These are phyloP conservation scores for Pichia kluyveri DNA, from an alignment of 805 yeast species.

Conservation along the genomic window DNA sequence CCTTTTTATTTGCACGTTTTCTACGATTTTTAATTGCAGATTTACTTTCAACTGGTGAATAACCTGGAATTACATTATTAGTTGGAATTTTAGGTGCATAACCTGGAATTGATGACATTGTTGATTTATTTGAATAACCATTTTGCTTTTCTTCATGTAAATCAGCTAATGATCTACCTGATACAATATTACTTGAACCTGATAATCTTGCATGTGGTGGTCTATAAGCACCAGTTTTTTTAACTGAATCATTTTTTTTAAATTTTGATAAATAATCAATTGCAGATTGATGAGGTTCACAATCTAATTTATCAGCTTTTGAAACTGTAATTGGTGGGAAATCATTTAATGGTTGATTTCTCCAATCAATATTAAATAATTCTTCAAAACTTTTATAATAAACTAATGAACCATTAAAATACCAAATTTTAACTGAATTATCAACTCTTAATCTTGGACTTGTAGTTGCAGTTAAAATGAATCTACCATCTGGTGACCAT, in stretches of 20 bases:
- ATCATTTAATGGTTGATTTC: conserved; percentile 46
- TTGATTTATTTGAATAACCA: conserved; percentile 1
- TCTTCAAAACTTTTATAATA: conserved; percentile 76
- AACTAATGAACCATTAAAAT: conserved; percentile 73
- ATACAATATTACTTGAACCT: conserved; percentile 34
- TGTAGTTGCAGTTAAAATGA: conserved; percentile 89
- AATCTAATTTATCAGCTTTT: conserved; percentile 30
- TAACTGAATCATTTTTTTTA: conserved; percentile 21
- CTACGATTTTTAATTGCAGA: conserved; percentile 53
- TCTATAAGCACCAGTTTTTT: conserved; percentile 84
- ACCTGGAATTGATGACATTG: conserved; percentile 12
- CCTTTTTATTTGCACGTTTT: conserved; percentile 57
- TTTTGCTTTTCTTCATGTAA: conserved; percentile 33
- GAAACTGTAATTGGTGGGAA: conserved; percentile 46
- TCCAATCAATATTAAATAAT: conserved; percentile 77
- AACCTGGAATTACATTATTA: no score
- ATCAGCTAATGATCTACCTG: conserved; percentile 47
- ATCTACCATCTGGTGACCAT: conserved; percentile 97
- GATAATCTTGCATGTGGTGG: conserved; percentile 80
- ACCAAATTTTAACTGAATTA: conserved; percentile 91
- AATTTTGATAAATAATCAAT: conserved; percentile 42
- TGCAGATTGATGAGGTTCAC: conserved; percentile 71
- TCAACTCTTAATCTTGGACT: conserved; percentile 96
- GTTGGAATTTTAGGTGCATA: conserved; percentile 11
- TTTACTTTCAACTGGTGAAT: conserved; percentile 31